phyloP scores from a whole-genome alignment of 331 rosid genomes.

The Cydonia oblonga region DNA sequence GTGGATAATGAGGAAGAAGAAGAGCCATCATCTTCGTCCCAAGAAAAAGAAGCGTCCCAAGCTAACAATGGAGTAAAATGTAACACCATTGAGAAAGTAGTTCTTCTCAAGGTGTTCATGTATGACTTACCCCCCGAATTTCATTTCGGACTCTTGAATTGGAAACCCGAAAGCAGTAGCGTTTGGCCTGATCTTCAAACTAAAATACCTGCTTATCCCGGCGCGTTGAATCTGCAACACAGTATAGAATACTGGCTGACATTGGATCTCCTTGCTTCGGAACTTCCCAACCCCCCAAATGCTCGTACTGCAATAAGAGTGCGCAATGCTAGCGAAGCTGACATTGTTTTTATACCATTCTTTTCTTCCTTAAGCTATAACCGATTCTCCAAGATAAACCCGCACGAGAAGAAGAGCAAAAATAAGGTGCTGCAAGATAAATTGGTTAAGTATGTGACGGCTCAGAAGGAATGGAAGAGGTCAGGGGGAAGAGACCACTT shows the following conservation, averaged over 20 bases:
- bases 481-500: slow-evolving; percentile 72
- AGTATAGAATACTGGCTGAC: slow-evolving; percentile 89
- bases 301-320: slow-evolving; percentile 38
- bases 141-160: slow-evolving; percentile 63
- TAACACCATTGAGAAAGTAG: neutral
- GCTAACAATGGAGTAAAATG: slow-evolving; percentile 16
- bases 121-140: slow-evolving; percentile 61
- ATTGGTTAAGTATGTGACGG: slow-evolving; percentile 37
- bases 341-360: slow-evolving; percentile 63
- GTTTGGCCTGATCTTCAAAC: slow-evolving; percentile 64
- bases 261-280: slow-evolving; percentile 63
- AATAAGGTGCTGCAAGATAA: slow-evolving; percentile 52
- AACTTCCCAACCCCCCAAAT: slow-evolving; percentile 25
- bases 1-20: slow-evolving; percentile 26
- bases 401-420: slow-evolving; percentile 30
- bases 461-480: slow-evolving; percentile 57
- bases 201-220: slow-evolving; percentile 45
- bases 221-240: slow-evolving; percentile 74
- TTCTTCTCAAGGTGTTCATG: slow-evolving; percentile 53
- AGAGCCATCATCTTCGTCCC: neutral
- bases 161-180: slow-evolving; percentile 30
- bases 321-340: slow-evolving; percentile 54
- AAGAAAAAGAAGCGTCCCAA: slow-evolving; percentile 1
- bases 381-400: slow-evolving; percentile 28
- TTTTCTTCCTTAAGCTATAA: slow-evolving; percentile 75